Base-by-base conservation (phyloP, 2,329 filamentous ascomycete species). In the Trichoderma cornu-damae region DNA sequence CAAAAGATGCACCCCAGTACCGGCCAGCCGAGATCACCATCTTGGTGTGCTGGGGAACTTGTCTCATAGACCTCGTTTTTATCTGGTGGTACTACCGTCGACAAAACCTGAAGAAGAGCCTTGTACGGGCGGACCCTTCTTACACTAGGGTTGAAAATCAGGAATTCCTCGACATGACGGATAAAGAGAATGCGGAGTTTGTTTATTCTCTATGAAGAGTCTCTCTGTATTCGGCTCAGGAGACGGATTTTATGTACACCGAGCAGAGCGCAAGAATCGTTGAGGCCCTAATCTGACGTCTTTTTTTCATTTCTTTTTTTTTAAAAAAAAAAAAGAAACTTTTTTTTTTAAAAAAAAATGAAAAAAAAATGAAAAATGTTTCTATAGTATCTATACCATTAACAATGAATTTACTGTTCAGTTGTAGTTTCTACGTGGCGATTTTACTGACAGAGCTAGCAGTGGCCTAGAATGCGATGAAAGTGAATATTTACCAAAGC, bases 151-250 rank as follows among this genome's bases (percentile, higher is more conserved):
- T 87, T 54, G 81, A 84, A 67, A 86, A 87, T 60, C 84, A 87
- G 68, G 85, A 87, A 74, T 87, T 81, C 70, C 73, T 83, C 57
- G 84, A 88, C 66, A 68, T 88, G 61, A 88, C 84, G 3, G 85
- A 88, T 65, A 71, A 75, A 56, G 85, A 88, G 73, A 88, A 86
- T 60, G 72, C 75, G 1, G 80, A 87, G 66, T 87, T 88, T 65
- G 69, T 80, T 0, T 88, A 88, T 66, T 78, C 75, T 18, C 60
- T 84, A 47, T 82, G 72, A 14, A 9, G 34, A 9, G 34, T 20
- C 3, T 9, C 28, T 6, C 11, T 24, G 20, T 34, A 24, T 16
- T n/a, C 26, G 14, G 18, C 22, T 43, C n/a, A n/a, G n/a, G n/a
- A n/a, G n/a, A n/a, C n/a, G n/a, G n/a, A n/a, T n/a, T n/a, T n/a